Evolutionary conservation across 2,329 filamentous ascomycete genomes (phyloP).

Genomic region (Anisogramma anomala): DNA sequence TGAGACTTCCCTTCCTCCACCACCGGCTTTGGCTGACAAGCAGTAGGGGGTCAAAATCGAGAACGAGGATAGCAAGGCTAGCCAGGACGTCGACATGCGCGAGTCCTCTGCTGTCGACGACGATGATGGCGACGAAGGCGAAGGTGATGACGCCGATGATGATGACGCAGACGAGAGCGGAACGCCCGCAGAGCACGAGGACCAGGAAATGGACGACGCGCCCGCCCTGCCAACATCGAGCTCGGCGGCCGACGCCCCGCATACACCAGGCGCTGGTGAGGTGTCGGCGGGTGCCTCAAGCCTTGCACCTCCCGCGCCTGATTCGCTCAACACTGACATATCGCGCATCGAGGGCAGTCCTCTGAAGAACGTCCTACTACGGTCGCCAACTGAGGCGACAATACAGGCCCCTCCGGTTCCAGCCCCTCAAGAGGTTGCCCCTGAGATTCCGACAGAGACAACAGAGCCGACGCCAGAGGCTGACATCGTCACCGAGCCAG

Average conservation of each 20-base stretch:
- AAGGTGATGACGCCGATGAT: constrained; percentile 36
- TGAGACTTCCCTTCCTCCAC: constrained; percentile 19
- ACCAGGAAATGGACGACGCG: constrained; percentile 20
- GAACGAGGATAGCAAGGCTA: constrained; percentile 33
- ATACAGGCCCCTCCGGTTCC: no score
- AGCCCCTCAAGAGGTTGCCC: no score
- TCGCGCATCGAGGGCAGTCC: constrained; percentile 38
- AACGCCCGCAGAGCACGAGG: constrained; percentile 20
- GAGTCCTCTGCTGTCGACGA: constrained; percentile 37
- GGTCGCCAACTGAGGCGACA: constrained; percentile 31
- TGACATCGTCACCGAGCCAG: no score
- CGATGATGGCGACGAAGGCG: constrained; percentile 36
- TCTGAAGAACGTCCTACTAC: constrained; percentile 39
- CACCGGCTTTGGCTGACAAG: constrained; percentile 14
- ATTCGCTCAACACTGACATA: constrained; percentile 18
- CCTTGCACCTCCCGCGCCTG: constrained; percentile 19
- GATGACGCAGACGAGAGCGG: constrained; percentile 34
- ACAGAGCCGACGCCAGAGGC: background rate
- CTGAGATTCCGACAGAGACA: background rate
- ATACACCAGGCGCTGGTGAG: constrained; percentile 24
- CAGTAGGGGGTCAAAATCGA: constrained; percentile 28
- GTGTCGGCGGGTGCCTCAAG: constrained; percentile 23
- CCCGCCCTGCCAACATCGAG: constrained; percentile 5
- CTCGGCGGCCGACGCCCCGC: background rate
- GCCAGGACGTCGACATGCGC: constrained; percentile 41